phyloP scores from a whole-genome alignment of 2,329 filamentous ascomycete species.

The Pseudogymnoascus sp. region DNA sequence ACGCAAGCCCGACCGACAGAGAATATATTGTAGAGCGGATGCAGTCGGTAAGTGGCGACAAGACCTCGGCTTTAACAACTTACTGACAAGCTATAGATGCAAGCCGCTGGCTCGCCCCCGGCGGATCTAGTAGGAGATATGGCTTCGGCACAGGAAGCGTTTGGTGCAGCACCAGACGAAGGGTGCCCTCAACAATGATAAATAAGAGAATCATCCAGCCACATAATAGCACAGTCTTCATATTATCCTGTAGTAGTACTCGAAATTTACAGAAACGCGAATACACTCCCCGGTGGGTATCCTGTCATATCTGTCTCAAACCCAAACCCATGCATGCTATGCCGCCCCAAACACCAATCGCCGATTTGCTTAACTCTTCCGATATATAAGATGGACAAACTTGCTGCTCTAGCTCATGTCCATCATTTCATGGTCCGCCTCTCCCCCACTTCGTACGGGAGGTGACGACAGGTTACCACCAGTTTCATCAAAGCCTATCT shows the following conservation, averaged over 20 bases:
- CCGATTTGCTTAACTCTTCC: constrained; percentile 12
- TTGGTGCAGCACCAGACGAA: constrained; percentile 52
- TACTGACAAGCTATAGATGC: constrained; percentile 60
- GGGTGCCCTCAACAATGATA: constrained; percentile 53
- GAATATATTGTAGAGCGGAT: constrained; percentile 95
- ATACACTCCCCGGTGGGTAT: constrained; percentile 8
- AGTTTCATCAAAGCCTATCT: constrained; percentile 45
- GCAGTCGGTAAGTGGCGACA: constrained; percentile 67
- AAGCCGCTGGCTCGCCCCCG: constrained; percentile 85
- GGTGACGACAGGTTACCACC: constrained; percentile 17
- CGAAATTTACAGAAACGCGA: constrained; percentile 10
- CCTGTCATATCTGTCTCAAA: constrained; percentile 8
- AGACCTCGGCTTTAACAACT: constrained; percentile 6
- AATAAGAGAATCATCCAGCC: neutral
- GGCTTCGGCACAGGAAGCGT: constrained; percentile 68
- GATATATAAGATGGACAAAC: neutral
- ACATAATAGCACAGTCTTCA: neutral
- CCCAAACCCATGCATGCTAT: constrained; percentile 13
- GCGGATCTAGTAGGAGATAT: constrained; percentile 86
- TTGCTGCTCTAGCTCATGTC: constrained; percentile 19
- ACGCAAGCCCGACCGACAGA: constrained; percentile 71
- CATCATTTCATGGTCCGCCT: constrained; percentile 25
- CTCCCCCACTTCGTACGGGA: constrained; percentile 18
- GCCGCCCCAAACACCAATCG: constrained; percentile 19
- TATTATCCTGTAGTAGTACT: constrained; percentile 3